These are phyloP conservation scores for Trypanosoma vivax DNA, from an alignment of 208 protist species.

Conservation along the genomic window DNA sequence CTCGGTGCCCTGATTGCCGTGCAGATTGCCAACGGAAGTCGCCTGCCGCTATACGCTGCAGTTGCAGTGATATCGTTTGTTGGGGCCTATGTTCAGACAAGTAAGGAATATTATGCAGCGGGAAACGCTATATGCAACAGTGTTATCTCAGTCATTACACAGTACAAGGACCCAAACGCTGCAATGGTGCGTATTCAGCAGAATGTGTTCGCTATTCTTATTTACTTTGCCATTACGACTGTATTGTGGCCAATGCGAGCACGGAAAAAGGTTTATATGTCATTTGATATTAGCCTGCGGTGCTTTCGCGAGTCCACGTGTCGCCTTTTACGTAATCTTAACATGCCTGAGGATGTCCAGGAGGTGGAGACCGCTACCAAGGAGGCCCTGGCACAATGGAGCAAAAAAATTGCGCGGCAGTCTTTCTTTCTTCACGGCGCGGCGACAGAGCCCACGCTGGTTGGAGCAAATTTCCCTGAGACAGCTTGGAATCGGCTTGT, in stretches of 20 bases:
- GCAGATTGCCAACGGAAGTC: conserved; percentile 50
- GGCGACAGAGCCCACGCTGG: conserved; percentile 76
- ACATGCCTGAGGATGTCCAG: conserved; percentile 73
- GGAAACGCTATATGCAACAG: conserved; percentile 86
- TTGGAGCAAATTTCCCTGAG: conserved; percentile 71
- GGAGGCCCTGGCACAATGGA: conserved; percentile 69
- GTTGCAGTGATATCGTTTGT: conserved; percentile 71
- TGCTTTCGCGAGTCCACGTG: conserved; percentile 74
- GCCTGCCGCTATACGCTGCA: conserved; percentile 66
- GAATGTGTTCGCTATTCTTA: conserved; percentile 87
- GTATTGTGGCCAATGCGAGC: conserved; percentile 83
- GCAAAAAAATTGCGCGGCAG: conserved; percentile 59
- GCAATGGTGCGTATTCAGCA: conserved; percentile 89
- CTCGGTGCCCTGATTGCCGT: conserved; percentile 59
- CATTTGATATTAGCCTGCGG: conserved; percentile 75
- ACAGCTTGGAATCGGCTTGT: conserved; percentile 64
- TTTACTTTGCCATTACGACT: conserved; percentile 82
- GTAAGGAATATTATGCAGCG: conserved; percentile 70
- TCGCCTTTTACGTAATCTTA: conserved; percentile 77
- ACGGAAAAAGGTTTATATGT: conserved; percentile 66
- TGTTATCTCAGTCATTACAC: conserved; percentile 81
- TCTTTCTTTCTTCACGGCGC: conserved; percentile 64
- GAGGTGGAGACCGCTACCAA: conserved; percentile 57
- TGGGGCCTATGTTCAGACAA: conserved; percentile 82
- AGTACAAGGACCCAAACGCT: conserved; percentile 65